A percentile compares a stretch with the other conserved stretches of the same genome.
Evolutionary conservation across 176 grass and related monocot genomes (phyloP).

Genomic region (Carex pumila): DNA sequence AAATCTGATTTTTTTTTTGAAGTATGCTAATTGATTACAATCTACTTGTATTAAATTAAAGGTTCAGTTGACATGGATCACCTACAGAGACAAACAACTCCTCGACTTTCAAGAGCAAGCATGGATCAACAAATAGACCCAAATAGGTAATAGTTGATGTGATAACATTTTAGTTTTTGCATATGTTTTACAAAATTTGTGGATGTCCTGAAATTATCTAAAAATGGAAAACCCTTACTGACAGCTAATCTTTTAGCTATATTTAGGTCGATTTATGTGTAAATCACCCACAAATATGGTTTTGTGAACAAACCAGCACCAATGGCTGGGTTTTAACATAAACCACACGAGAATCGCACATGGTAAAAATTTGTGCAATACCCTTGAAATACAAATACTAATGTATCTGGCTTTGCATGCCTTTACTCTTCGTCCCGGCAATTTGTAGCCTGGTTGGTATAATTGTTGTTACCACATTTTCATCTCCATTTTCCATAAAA

Average conservation of each 20-base stretch:
- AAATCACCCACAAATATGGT: not conserved
- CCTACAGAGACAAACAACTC: constrained; percentile 35
- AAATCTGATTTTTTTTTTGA: not conserved
- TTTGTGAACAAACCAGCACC: not conserved
- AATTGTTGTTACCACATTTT: not conserved
- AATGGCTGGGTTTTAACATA: not conserved
- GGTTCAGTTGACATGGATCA: constrained; percentile 60
- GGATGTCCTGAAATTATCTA: not conserved
- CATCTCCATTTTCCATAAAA: not conserved
- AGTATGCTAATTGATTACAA: constrained; percentile 25
- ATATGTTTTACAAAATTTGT: not conserved
- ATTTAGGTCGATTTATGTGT: not conserved
- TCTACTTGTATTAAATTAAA: constrained; percentile 26
- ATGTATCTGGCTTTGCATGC: not conserved
- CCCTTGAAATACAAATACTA: not conserved
- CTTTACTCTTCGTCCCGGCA: not conserved
- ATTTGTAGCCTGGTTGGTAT: not conserved
- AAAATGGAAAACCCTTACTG: not conserved
- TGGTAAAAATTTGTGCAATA: not conserved
- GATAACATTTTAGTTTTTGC: not conserved
- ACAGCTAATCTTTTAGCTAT: not conserved
- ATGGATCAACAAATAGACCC: constrained; percentile 77
- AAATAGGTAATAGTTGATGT: constrained; percentile 48
- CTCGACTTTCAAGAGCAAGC: constrained; percentile 59
- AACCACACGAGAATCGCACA: not conserved